A percentile compares a stretch with the other conserved stretches of the same genome.
Conservation (phyloP, 768 basidiomycete genomes). For the Hemileccinum impolitum region DNA sequence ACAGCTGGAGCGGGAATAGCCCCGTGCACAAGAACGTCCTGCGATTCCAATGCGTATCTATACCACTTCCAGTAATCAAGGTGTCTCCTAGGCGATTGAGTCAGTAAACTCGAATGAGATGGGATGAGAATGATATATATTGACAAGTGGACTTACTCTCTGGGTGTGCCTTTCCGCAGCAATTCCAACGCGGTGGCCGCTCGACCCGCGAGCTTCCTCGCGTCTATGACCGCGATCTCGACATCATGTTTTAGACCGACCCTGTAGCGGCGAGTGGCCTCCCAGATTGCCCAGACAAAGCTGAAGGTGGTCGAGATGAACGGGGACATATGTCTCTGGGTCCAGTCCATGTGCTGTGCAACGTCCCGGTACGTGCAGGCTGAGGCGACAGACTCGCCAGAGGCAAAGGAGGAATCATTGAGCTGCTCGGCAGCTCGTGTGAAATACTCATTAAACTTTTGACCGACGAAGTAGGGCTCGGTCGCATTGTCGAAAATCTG, state of each 20-base stretch:
- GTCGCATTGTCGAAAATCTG: conserved; percentile 46
- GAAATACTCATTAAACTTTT: conserved; percentile 51
- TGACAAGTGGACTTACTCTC: conserved; percentile 51
- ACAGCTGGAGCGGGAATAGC: conserved; percentile 65
- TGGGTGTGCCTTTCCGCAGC: conserved; percentile 46
- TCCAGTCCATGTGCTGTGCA: conserved; percentile 72
- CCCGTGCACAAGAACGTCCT: conserved; percentile 69
- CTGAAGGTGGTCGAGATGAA: conserved; percentile 78
- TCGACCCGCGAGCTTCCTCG: conserved; percentile 50
- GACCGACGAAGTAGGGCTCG: conserved; percentile 68
- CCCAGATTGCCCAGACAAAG: conserved; percentile 81
- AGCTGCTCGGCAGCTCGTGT: conserved; percentile 39
- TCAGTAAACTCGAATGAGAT: not conserved
- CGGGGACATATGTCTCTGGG: conserved; percentile 63
- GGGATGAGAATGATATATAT: not conserved
- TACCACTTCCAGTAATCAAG: conserved; percentile 74
- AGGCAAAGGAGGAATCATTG: conserved; percentile 27
- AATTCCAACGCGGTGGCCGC: conserved; percentile 67
- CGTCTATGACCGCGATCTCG: conserved; percentile 78
- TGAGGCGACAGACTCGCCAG: conserved; percentile 28
- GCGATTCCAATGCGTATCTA: conserved; percentile 69
- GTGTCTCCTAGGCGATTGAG: conserved; percentile 43
- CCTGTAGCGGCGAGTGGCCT: conserved; percentile 73
- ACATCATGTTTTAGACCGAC: conserved; percentile 69
- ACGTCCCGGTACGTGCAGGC: conserved; percentile 57